These are phyloP conservation scores for Hymenoscyphus fraxineus DNA, from an alignment of 2,329 filamentous ascomycete species.

Conservation along the genomic window DNA sequence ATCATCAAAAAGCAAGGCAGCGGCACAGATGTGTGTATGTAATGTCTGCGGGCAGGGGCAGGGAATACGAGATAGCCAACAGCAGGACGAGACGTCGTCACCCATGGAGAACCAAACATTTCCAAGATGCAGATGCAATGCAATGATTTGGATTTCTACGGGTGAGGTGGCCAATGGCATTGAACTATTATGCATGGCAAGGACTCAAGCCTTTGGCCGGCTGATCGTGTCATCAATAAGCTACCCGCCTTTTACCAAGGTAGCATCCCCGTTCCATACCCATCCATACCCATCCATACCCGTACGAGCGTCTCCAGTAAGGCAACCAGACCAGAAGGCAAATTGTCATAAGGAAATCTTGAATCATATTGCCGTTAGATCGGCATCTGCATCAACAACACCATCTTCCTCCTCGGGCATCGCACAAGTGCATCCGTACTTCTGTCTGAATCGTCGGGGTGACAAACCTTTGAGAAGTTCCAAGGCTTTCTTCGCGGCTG, in stretches of 20 bases:
- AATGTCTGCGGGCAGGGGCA: neutral
- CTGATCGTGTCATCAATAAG: conserved; percentile 2
- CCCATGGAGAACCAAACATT: neutral
- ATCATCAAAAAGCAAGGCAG: neutral
- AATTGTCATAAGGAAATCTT: neutral
- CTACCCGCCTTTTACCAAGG: neutral
- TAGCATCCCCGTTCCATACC: neutral
- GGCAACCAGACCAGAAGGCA: neutral
- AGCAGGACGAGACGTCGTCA: neutral
- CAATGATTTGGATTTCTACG: neutral
- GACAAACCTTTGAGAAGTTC: conserved; percentile 42
- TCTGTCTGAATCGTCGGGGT: conserved; percentile 54
- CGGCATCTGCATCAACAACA: conserved; percentile 11
- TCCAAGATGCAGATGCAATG: neutral
- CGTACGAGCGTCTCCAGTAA: neutral
- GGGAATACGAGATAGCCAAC: neutral
- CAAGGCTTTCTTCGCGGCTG: conserved; percentile 58
- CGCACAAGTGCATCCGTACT: conserved; percentile 62
- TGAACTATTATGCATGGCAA: neutral
- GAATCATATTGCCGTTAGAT: conserved; percentile 18
- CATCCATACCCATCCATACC: neutral
- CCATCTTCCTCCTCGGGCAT: conserved; percentile 15
- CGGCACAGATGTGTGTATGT: conserved; percentile 1
- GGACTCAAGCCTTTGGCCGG: neutral
- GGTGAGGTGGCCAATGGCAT: neutral